phyloP scores from a whole-genome alignment of 108 stramenopile genomes.

The Nitzschia sp. region DNA sequence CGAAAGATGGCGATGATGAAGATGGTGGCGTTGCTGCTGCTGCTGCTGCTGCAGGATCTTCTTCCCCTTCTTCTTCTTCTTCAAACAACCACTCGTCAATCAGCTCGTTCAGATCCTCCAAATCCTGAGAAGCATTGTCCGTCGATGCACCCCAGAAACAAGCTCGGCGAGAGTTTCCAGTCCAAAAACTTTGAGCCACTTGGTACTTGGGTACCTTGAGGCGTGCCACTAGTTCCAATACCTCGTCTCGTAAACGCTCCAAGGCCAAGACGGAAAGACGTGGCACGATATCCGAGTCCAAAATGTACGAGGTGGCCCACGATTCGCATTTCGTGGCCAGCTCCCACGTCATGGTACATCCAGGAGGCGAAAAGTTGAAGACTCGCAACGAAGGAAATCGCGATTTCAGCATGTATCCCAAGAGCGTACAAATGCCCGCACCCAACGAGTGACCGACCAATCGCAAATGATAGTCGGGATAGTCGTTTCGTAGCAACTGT shows the following conservation, averaged over 20 bases:
- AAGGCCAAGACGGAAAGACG: conserved; percentile 76
- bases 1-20: background rate
- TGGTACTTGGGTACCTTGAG: conserved; percentile 85
- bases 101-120: conserved; percentile 45
- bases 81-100: conserved; percentile 41
- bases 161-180: conserved; percentile 4
- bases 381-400: conserved; percentile 78
- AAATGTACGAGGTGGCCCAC: conserved; percentile 76
- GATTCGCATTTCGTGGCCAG: conserved; percentile 62
- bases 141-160: background rate
- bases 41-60: background rate
- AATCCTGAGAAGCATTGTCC: conserved; percentile 30
- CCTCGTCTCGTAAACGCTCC: conserved; percentile 80
- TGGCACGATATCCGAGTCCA: conserved; percentile 91
- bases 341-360: conserved; percentile 84
- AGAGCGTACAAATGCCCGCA: conserved; percentile 84
- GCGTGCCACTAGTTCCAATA: conserved; percentile 78
- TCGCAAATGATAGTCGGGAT: conserved; percentile 75
- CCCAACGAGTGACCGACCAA: conserved; percentile 95
- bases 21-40: background rate
- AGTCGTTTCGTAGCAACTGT: conserved; percentile 57
- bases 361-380: conserved; percentile 87
- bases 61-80: background rate
- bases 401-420: conserved; percentile 78
- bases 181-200: conserved; percentile 49